Conservation (phyloP, 1,139 yeast species). For the Taiozyma sp. region DNA sequence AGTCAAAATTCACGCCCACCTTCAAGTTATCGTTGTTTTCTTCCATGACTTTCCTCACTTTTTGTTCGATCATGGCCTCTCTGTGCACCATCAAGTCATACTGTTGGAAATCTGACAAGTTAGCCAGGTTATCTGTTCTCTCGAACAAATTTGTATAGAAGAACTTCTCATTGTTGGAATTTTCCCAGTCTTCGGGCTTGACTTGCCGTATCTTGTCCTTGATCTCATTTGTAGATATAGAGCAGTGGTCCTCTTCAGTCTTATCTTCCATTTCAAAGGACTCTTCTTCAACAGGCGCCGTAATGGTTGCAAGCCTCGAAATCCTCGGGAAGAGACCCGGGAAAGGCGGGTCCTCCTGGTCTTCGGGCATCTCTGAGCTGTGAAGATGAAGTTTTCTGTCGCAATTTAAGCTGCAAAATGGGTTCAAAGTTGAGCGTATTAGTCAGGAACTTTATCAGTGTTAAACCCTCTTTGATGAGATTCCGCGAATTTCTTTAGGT, state of each 20-base stretch:
- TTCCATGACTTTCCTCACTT: slow-evolving; percentile 16
- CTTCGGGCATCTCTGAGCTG: background rate
- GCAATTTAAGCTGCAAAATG: too few species aligned
- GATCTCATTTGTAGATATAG: slow-evolving; percentile 12
- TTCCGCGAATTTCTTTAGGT: too few species aligned
- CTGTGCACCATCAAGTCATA: slow-evolving; percentile 21
- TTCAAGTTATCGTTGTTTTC: slow-evolving; percentile 15
- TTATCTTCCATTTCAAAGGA: slow-evolving; percentile 4
- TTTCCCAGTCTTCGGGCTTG: slow-evolving; percentile 9
- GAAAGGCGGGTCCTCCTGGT: background rate
- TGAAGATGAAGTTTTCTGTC: too few species aligned
- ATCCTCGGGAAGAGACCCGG: slow-evolving; percentile 10
- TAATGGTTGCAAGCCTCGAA: slow-evolving; percentile 4
- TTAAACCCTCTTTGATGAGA: too few species aligned
- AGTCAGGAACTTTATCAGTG: too few species aligned
- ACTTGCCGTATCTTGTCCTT: slow-evolving; percentile 8
- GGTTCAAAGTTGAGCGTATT: too few species aligned
- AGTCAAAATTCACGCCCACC: slow-evolving; percentile 15
- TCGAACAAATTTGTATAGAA: slow-evolving; percentile 10
- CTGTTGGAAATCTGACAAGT: slow-evolving; percentile 17
- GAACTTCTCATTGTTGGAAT: slow-evolving; percentile 14
- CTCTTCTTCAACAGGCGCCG: slow-evolving; percentile 1
- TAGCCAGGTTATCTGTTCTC: background rate
- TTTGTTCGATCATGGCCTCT: slow-evolving; percentile 17
- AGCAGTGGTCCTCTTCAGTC: background rate